Conservation (phyloP, 768 basidiomycete species). For the Clitopilus passeckerianus region DNA sequence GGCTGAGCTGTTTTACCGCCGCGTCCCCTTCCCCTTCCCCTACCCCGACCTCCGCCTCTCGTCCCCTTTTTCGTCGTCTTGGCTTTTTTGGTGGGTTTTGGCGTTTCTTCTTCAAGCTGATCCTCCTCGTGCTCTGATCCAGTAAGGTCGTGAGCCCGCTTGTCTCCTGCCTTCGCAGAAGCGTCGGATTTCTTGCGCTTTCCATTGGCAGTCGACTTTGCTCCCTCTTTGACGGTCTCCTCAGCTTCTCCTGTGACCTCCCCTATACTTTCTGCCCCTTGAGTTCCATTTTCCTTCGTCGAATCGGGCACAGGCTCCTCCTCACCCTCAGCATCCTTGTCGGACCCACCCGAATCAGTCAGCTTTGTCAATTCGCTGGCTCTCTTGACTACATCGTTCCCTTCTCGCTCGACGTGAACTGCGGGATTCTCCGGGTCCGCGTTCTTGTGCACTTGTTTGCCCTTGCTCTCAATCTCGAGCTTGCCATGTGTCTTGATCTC, state of each 20-base stretch:
- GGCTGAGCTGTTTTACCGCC: constrained; percentile 5
- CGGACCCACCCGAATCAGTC: constrained; percentile 1
- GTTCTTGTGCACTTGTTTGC: constrained; percentile 21
- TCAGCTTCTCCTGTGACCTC: constrained; percentile 4
- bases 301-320: not conserved
- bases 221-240: constrained; percentile 5
- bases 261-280: not conserved
- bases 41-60: not conserved
- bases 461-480: constrained; percentile 21
- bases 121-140: constrained; percentile 1
- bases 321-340: constrained; percentile 1
- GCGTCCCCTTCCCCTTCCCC: not conserved
- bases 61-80: constrained; percentile 6
- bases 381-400: constrained; percentile 23
- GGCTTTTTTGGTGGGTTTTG: constrained; percentile 19
- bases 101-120: constrained; percentile 9
- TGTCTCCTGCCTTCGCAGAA: constrained; percentile 1
- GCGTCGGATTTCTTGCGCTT: constrained; percentile 13
- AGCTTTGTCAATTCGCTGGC: constrained; percentile 21
- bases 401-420: constrained; percentile 12
- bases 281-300: too few relatives aligned
- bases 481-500: constrained; percentile 17
- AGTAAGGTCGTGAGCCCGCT: not conserved
- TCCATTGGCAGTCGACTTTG: constrained; percentile 13
- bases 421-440: constrained; percentile 4